Conservation (phyloP, 116 monocot species). For the Trichopus zeylanicus region DNA sequence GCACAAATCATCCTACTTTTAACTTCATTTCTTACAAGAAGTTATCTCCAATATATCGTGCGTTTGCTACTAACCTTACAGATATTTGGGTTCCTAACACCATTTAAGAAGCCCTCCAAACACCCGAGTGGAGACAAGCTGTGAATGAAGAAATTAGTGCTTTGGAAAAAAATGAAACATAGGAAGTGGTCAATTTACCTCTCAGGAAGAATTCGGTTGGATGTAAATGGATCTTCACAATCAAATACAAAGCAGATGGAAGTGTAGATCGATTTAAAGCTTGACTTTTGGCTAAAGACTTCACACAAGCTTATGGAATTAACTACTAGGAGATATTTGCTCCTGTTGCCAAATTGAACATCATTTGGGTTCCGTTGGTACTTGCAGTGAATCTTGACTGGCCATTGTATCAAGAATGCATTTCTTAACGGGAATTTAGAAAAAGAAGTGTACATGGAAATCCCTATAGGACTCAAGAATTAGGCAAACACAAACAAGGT, state of each 20-base stretch:
- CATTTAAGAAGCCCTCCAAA: neutral
- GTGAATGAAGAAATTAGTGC: neutral
- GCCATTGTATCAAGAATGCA: neutral
- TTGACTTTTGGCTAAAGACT: slow-evolving; percentile 1
- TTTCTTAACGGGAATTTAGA: neutral
- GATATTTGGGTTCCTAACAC: too few species aligned
- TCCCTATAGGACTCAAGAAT: neutral
- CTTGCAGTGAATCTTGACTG: neutral
- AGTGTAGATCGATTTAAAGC: slow-evolving; percentile 1
- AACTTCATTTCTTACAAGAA: too few species aligned
- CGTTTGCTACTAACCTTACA: too few species aligned
- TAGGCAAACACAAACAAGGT: neutral
- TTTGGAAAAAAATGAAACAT: neutral
- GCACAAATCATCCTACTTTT: too few species aligned
- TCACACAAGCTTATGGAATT: slow-evolving; percentile 6
- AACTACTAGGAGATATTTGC: neutral
- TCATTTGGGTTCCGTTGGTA: neutral
- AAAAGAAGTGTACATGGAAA: neutral
- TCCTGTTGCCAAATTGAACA: neutral
- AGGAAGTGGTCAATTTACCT: neutral
- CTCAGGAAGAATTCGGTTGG: neutral
- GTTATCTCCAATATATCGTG: too few species aligned
- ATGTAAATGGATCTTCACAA: slow-evolving; percentile 11
- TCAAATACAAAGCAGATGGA: slow-evolving; percentile 8
- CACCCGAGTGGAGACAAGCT: neutral